Evolutionary conservation across 345 rosid species (phyloP).

Genomic region (Aegle marmelos): DNA sequence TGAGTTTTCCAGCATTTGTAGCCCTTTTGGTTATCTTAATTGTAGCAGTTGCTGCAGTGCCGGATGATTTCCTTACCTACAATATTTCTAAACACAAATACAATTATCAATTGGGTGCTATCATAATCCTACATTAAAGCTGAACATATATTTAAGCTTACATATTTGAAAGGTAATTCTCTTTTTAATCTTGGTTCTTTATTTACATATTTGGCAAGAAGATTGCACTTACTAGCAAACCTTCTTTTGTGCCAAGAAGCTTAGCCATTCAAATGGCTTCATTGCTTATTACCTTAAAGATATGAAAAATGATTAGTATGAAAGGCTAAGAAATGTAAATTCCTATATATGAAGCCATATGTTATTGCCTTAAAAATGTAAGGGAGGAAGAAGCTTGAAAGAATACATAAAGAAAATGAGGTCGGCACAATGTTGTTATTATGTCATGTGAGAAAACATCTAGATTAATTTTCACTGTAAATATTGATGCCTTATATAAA

Average conservation of each 20-base stretch:
- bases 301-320: not conserved
- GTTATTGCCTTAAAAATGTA: too few relatives aligned
- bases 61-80: not conserved
- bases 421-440: too few relatives aligned
- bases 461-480: too few relatives aligned
- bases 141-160: too few relatives aligned
- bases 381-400: too few relatives aligned
- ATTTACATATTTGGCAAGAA: too few relatives aligned
- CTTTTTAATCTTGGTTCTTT: too few relatives aligned
- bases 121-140: not conserved
- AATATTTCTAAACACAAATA: not conserved
- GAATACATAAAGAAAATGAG: too few relatives aligned
- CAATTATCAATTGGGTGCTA: not conserved
- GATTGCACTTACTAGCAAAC: not conserved
- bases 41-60: not conserved
- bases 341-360: too few relatives aligned
- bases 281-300: not conserved
- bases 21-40: not conserved
- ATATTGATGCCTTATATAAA: too few relatives aligned
- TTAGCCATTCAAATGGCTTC: not conserved
- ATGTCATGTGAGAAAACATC: too few relatives aligned
- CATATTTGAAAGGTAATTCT: too few relatives aligned
- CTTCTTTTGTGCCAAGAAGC: not conserved
- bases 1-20: not conserved
- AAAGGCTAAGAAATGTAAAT: not conserved